Conservation (phyloP, 352 stramenopile genomes). For the Phytophthora colocasiae region DNA sequence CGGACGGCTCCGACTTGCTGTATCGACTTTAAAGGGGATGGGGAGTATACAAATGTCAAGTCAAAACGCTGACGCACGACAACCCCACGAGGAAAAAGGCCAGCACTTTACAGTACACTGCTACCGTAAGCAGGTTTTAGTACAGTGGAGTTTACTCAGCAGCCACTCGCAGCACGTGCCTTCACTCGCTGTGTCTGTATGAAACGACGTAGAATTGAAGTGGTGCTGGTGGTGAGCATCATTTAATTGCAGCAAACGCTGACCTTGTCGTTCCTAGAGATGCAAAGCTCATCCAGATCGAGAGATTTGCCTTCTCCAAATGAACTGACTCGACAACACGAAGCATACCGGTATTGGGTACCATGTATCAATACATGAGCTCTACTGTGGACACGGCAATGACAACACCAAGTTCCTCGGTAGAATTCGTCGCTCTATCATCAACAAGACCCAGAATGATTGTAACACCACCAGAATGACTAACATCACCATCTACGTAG, state of each 20-base stretch:
- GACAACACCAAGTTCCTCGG: neutral
- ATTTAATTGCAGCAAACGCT: conserved; percentile 1
- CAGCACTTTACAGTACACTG: too few species aligned
- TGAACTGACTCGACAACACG: conserved; percentile 12
- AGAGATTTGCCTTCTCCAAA: conserved; percentile 16
- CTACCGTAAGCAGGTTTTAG: neutral
- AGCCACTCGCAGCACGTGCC: conserved; percentile 16
- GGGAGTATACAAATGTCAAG: conserved; percentile 10
- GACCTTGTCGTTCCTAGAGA: neutral
- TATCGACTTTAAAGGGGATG: conserved; percentile 20
- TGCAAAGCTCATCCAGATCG: neutral
- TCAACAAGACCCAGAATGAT: conserved; percentile 12
- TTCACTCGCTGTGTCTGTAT: conserved; percentile 7
- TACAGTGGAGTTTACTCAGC: neutral
- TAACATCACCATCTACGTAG: conserved; percentile 10
- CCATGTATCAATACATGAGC: neutral
- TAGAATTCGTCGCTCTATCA: neutral
- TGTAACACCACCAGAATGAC: conserved; percentile 24
- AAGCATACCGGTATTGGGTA: neutral
- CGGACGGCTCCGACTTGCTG: conserved; percentile 16
- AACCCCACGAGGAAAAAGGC: conserved; percentile 7
- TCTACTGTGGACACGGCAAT: neutral
- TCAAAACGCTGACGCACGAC: conserved; percentile 9
- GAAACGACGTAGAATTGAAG: neutral
- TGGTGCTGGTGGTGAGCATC: neutral